Evolutionary conservation across 2,329 filamentous ascomycete genomes (phyloP), one percentile per base, ranked within the genome.

Genomic region (Verticillium dahliae): DNA sequence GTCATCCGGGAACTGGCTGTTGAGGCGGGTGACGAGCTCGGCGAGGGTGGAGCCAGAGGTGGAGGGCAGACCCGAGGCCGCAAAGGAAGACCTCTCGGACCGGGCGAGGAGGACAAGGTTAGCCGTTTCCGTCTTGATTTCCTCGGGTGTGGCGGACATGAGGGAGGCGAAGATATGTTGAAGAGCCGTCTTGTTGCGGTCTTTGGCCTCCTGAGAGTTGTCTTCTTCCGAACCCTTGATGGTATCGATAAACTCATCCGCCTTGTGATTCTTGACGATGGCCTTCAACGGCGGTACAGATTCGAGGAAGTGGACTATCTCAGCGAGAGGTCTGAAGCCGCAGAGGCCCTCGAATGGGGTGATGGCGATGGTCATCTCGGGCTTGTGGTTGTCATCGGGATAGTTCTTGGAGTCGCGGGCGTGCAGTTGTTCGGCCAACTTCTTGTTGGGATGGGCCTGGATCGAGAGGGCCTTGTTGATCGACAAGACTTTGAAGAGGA

Each of bases 301-400:
- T 57, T 86, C 78, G 37, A 96, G 81, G 74, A 98, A 98, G 73
- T 96, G 91, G 0, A 87, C 82, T 65, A 98, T 95, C 76, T 99
- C 93, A 5, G 78, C 81, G 27, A 97, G 80, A 0, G 95, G 95
- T 10, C 95, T 86, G 81, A 99, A 99, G 38, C 95, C 95, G 70
- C 95, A 99, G 38, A 99, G 85, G 0, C 95, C 95, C 73, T 98
- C 94, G 67, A 99, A 99, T 0, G 92, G 89, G 1, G 95, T 98
- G 70, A 99, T 89, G 65, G 95, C 95, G 74, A 99, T 97, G 65
- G 95, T 93, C 95, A 99, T 99, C 78, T 99, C 95, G 38, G 95
- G 95, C 79, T 99, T 99, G 82, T 99, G 95, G 79, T 99, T 99
- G 80, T 98, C 94, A 81, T 99, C 92, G 62, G 94, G 95, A 73